Evolutionary conservation across 371 early-diverging fungal genomes (phyloP).

Genomic region (Capillidium heterosporum): DNA sequence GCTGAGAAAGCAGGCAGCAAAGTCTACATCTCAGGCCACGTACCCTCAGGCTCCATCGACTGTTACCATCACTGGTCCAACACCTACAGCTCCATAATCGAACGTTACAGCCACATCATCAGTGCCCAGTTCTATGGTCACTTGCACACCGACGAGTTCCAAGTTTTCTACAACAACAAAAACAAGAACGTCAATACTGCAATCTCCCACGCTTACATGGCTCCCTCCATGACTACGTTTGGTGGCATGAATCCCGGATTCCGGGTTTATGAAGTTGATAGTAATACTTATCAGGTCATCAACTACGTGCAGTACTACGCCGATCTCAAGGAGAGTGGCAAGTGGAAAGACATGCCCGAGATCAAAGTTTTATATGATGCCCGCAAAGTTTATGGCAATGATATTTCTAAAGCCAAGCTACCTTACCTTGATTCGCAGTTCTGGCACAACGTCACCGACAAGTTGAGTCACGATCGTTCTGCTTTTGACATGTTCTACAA

Average conservation of each 20-base stretch:
- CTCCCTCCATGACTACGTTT: slow-evolving; percentile 8
- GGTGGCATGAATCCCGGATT: slow-evolving; percentile 8
- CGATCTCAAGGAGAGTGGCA: slow-evolving; percentile 5
- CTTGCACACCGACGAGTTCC: slow-evolving; percentile 9
- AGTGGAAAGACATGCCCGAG: background rate
- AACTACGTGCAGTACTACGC: slow-evolving; percentile 7
- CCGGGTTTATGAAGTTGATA: slow-evolving; percentile 8
- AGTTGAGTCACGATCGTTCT: background rate
- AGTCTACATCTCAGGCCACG: slow-evolving; percentile 6
- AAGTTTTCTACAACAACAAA: slow-evolving; percentile 4
- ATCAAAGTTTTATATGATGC: slow-evolving; percentile 9
- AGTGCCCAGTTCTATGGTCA: slow-evolving; percentile 11
- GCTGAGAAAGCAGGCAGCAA: slow-evolving; percentile 6
- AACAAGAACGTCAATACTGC: background rate
- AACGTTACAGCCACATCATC: slow-evolving; percentile 7
- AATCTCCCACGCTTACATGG: slow-evolving; percentile 8
- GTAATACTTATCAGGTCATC: slow-evolving; percentile 3
- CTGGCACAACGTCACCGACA: slow-evolving; percentile 1
- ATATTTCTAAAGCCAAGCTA: no score
- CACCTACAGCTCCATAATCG: slow-evolving; percentile 4
- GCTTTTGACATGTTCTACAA: background rate
- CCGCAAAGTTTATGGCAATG: background rate
- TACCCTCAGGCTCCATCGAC: slow-evolving; percentile 4
- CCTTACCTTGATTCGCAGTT: background rate
- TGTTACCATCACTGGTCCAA: background rate